These are phyloP conservation scores for Fusarium nodosum DNA, from an alignment of 2,329 filamentous ascomycete species.

Conservation along the genomic window DNA sequence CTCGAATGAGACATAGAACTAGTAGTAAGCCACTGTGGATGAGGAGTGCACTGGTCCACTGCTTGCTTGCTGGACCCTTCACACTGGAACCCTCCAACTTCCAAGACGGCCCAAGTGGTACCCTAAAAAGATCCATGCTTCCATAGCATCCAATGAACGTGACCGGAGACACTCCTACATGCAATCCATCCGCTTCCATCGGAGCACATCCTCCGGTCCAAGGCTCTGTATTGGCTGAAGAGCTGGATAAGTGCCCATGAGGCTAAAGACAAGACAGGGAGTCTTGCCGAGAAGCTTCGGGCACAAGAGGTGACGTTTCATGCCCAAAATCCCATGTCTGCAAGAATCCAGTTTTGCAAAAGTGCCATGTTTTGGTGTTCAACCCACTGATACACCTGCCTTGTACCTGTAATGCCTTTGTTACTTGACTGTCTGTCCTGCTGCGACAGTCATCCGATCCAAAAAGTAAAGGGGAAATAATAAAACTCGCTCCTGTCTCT, in stretches of 20 bases:
- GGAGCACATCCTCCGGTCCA: constrained; percentile 35
- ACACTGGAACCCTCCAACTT: constrained; percentile 17
- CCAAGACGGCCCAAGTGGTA: constrained; percentile 10
- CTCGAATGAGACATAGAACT: constrained; percentile 25
- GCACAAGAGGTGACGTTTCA: constrained; percentile 26
- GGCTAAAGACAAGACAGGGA: constrained; percentile 23
- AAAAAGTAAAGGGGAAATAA: constrained; percentile 23
- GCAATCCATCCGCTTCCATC: constrained; percentile 6
- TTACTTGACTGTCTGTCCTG: constrained; percentile 8
- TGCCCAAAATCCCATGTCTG: constrained; percentile 39
- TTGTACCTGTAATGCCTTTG: not conserved
- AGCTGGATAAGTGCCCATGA: constrained; percentile 6
- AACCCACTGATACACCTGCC: not conserved
- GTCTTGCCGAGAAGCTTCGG: constrained; percentile 19
- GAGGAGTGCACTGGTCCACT: constrained; percentile 25
- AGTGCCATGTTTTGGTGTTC: constrained; percentile 40
- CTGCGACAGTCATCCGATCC: constrained; percentile 31
- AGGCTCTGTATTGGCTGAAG: not conserved
- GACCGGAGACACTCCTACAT: constrained; percentile 9
- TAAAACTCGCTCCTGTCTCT: constrained; percentile 23
- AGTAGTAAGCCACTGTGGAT: constrained; percentile 24
- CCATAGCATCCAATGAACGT: constrained; percentile 3
- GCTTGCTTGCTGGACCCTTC: constrained; percentile 35
- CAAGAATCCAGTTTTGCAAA: constrained; percentile 39
- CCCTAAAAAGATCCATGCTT: constrained; percentile 16